Evolutionary conservation across 106 monocot species (phyloP), one percentile per base, ranked within the genome.

Genomic region (Acanthochlamys bracteata): DNA sequence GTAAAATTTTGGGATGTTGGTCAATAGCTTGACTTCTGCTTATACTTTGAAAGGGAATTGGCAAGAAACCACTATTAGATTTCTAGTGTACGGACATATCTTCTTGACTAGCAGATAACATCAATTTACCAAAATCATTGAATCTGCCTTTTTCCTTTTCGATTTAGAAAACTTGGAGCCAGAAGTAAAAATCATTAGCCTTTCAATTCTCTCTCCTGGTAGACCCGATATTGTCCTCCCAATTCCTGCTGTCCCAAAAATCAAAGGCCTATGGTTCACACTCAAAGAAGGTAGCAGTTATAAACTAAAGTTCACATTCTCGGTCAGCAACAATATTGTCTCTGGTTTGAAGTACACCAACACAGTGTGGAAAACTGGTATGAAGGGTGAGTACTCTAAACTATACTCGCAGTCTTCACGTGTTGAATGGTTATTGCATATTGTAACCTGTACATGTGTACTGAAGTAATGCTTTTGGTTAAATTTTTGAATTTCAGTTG

Each of bases 331-430:
- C 73, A 94, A 94, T 45, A 89, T 94, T 59, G 94, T 86, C 24
- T 76, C 84, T 59, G 94, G 94, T 13, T 74, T 94, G 21, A 69
- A 43, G 51, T 94, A 94, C 64, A 82, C 76, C 41, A 94, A 94
- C 75, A 79, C 94, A 6, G 90, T 94, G 19, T 94, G 94, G 94
- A 94, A 94, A 59, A 76, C 94, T 20, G 90, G 94, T 20, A 66
- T 94, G 23, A 86, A 76, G 64, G 90, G 94, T 93, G 64, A 52
- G 65, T 16, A 55, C 4, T 57, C 55, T 17, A 3, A 25, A 20
- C 49, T 25, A 23, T 12, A 9, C 42, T 55, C 1, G 9, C 16
- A 27, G 14, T 16, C 17, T 49, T 14, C 10, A 14, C 13, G 15
- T 14, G 49, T 49, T 17, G 49, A 49, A 49, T 4, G 10, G 49